phyloP scores from a whole-genome alignment of 2,329 filamentous ascomycete genomes.

The Metarhizium guizhouense region DNA sequence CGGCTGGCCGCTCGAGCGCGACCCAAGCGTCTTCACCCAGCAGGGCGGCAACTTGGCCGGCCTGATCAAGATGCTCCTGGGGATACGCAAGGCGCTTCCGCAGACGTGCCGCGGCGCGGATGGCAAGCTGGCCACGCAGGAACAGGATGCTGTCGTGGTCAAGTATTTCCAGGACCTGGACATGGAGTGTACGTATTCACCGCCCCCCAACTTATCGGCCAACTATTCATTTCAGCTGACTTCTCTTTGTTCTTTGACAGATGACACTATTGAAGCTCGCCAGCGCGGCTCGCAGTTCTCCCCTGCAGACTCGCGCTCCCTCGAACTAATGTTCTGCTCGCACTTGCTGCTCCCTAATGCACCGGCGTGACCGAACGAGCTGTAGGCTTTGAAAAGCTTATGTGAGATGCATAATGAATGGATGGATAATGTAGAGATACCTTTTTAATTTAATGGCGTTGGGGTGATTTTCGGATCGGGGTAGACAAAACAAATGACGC shows the following conservation, averaged over 20 bases:
- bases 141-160: slow-evolving; percentile 34
- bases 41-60: slow-evolving; percentile 52
- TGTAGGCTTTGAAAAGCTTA: not conserved
- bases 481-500: not conserved
- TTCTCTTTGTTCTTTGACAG: slow-evolving; percentile 8
- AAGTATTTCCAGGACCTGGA: slow-evolving; percentile 48
- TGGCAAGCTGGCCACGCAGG: slow-evolving; percentile 38
- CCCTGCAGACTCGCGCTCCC: slow-evolving; percentile 38
- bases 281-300: slow-evolving; percentile 44
- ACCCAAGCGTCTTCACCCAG: slow-evolving; percentile 46
- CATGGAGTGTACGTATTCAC: slow-evolving; percentile 38
- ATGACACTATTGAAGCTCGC: slow-evolving; percentile 29
- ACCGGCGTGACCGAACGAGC: slow-evolving; percentile 2
- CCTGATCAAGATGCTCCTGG: slow-evolving; percentile 51
- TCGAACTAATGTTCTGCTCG: slow-evolving; percentile 41
- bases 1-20: slow-evolving; percentile 51
- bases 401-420: slow-evolving; percentile 21
- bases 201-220: not conserved
- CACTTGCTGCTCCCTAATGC: slow-evolving; percentile 34
- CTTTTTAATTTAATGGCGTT: not conserved
- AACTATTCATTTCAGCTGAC: not conserved
- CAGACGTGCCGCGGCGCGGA: slow-evolving; percentile 37
- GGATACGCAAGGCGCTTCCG: slow-evolving; percentile 51
- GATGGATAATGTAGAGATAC: slow-evolving; percentile 13
- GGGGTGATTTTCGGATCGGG: slow-evolving; percentile 14